phyloP scores from a whole-genome alignment of 2,329 filamentous ascomycete genomes.

The Clarireedia homoeocarpa region DNA sequence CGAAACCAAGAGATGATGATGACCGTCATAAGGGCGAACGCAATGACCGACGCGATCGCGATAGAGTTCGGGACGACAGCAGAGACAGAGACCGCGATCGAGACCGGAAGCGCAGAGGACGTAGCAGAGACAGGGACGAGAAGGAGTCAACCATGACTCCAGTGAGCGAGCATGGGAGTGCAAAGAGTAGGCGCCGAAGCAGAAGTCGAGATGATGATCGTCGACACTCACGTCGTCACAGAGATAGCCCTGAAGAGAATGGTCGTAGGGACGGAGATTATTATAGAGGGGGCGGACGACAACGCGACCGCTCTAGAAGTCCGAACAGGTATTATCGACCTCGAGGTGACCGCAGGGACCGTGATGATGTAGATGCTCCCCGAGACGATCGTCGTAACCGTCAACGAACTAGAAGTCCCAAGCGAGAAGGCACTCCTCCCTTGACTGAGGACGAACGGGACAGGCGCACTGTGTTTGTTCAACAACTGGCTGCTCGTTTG shows the following conservation, averaged over 20 bases:
- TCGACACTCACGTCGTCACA: conserved; percentile 64
- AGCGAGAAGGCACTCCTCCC: conserved; percentile 53
- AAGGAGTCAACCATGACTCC: conserved; percentile 58
- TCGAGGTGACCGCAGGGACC: conserved; percentile 39
- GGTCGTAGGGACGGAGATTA: conserved; percentile 55
- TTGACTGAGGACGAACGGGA: conserved; percentile 94
- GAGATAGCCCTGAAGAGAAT: conserved; percentile 42
- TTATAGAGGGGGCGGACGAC: conserved; percentile 56
- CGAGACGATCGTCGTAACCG: conserved; percentile 34
- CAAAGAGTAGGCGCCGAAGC: conserved; percentile 75
- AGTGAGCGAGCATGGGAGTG: conserved; percentile 56
- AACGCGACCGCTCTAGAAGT: conserved; percentile 65
- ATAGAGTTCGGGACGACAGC: conserved; percentile 47
- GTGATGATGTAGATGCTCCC: conserved; percentile 43
- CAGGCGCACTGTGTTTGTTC: conserved; percentile 93
- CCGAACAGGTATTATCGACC: conserved; percentile 51
- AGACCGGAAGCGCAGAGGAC: conserved; percentile 36
- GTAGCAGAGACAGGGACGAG: conserved; percentile 23
- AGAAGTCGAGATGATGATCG: conserved; percentile 70
- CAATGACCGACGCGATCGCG: conserved; percentile 44
- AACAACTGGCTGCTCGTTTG: conserved; percentile 91
- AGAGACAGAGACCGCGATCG: conserved; percentile 51
- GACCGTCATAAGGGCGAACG: conserved; percentile 48
- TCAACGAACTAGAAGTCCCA: conserved; percentile 34
- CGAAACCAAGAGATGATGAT: conserved; percentile 47